Base-by-base conservation (phyloP, 2,329 filamentous ascomycete species). In the Lachnellula occidentalis region DNA sequence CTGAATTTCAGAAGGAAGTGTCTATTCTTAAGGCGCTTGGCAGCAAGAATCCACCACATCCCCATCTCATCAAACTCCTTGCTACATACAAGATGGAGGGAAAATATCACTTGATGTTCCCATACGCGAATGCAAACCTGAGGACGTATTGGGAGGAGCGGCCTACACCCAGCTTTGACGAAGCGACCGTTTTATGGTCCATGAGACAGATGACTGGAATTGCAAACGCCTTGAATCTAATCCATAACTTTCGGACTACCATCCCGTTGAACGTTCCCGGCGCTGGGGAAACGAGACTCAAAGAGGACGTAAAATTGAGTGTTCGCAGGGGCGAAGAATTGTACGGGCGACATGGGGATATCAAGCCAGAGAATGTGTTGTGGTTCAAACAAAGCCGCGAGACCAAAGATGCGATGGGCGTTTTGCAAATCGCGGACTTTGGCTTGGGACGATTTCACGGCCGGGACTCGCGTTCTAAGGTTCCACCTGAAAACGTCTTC, bases 341-440 rank as follows among this genome's bases (percentile, higher is more conserved):
- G 4, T 72, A 61, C 49, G 72, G 70, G 4, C 60, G 68, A 4
- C 67, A 71, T 42, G 66, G 69, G 3, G 65, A 71, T 45, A 58
- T 73, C 7, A 73, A 72, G 14, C 67, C 71, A 0, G 66, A 66
- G 4, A 73, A 73, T 27, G 69, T 73, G 6, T 58, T 72, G 0
- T 66, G 64, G 56, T 27, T 39, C 5, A 41, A 15, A 12, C 45
- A 53, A 12, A 36, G 19, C 39, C 70, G 66, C 24, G 21, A 45
- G 0, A 27, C 27, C 1, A 14, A 58, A 48, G 48, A 57, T 6
- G 5, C 53, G 11, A 19, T 42, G 4, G 67, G 63, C 1, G 48
- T 64, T 4, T 56, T 70, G 0, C 61, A 64, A 17, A 64, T 72
- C 9, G 56, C 69, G 1, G 71, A 72, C 46, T 67, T 72, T 36